Percentiles rank a stretch among this genome's conserved stretches.
These are phyloP conservation scores for Zygnema circumcarinatum DNA, from an alignment of 139 green algal genomes.

Conservation along the genomic window DNA sequence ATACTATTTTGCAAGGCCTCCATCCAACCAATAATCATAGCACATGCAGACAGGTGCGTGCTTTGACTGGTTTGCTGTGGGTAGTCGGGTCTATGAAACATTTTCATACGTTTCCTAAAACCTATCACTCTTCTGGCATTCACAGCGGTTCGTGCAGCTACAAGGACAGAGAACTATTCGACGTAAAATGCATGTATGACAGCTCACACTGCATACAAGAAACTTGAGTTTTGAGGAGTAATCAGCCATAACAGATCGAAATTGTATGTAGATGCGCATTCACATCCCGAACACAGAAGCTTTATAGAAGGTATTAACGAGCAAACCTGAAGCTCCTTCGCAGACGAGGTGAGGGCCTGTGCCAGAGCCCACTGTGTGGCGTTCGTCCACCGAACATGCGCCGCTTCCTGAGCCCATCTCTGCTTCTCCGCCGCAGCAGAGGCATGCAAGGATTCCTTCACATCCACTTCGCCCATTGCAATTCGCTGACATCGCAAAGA, in stretches of 20 bases:
- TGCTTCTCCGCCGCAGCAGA: slow-evolving; percentile 15
- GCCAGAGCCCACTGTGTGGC: slow-evolving; percentile 44
- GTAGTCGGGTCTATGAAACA: no score
- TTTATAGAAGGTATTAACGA: no score
- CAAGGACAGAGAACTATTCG: no score
- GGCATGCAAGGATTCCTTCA: neutral
- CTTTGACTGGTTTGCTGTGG: no score
- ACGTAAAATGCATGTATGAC: no score
- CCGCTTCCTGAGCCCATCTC: neutral
- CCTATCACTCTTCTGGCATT: neutral
- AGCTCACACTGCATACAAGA: no score
- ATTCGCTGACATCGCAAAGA: slow-evolving; percentile 4
- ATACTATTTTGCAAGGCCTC: neutral
- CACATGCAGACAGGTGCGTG: neutral
- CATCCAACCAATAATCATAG: neutral
- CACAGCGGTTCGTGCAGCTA: no score
- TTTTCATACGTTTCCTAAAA: no score
- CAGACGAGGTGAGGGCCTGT: slow-evolving; percentile 35
- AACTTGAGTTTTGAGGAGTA: no score
- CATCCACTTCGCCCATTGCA: slow-evolving; percentile 38
- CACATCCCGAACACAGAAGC: no score
- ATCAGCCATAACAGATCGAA: no score
- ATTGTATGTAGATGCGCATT: no score
- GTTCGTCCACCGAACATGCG: slow-evolving; percentile 29
- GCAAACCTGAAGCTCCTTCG: slow-evolving; percentile 41